Percentiles rank a stretch among this genome's conserved stretches.
Conservation (phyloP, 78 protist species). For the Polysphondylium violaceum region DNA sequence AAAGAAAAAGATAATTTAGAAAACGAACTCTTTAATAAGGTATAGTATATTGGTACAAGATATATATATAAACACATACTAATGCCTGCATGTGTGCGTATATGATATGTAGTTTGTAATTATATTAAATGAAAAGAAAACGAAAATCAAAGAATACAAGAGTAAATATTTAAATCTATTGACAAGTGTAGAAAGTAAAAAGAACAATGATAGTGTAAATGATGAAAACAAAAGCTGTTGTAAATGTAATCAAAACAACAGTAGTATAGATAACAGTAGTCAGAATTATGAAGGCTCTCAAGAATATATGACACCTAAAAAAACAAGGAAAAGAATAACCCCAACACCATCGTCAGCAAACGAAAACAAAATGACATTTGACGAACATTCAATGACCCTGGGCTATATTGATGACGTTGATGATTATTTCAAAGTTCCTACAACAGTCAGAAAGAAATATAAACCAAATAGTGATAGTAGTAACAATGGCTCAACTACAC, state of each 20-base stretch:
- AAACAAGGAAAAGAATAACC: neutral
- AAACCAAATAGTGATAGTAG: neutral
- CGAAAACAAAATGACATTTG: constrained; percentile 1
- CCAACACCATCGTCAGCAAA: neutral
- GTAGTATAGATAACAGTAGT: neutral
- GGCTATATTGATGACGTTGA: constrained; percentile 32
- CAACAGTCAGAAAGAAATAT: constrained; percentile 31
- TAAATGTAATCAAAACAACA: neutral
- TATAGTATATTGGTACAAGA: neutral
- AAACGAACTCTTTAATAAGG: constrained; percentile 6
- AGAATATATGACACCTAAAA: neutral
- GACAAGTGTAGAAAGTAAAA: too few species aligned
- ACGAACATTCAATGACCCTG: constrained; percentile 9
- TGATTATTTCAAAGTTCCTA: constrained; percentile 11
- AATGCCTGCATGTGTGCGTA: too few species aligned
- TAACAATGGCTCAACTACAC: neutral
- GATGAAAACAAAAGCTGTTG: neutral
- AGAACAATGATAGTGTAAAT: neutral
- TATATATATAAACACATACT: too few species aligned
- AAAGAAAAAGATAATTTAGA: constrained; percentile 42
- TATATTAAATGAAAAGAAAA: constrained; percentile 54
- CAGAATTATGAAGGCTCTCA: neutral
- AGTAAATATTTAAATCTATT: too few species aligned
- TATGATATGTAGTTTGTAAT: too few species aligned
- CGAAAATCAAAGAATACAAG: constrained; percentile 47